These are phyloP conservation scores for Vitellaria paradoxa DNA, from an alignment of 179 eudicot species.

Conservation along the genomic window DNA sequence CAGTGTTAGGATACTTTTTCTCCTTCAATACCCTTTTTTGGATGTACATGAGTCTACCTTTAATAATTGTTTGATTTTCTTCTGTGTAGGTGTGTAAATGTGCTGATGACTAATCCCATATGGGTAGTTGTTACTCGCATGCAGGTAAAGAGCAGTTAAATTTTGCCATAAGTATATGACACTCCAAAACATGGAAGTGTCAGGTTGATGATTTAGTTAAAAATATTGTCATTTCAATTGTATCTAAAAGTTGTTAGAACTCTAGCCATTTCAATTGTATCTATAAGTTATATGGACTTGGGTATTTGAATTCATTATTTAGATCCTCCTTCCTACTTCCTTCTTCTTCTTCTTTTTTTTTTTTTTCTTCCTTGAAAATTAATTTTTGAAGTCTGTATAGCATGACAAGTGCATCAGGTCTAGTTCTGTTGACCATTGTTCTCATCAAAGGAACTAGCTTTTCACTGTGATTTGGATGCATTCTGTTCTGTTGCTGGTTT, in stretches of 20 bases:
- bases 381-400: neutral
- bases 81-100: slow-evolving; percentile 73
- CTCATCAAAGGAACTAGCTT: neutral
- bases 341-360: too few species aligned
- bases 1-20: neutral
- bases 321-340: neutral
- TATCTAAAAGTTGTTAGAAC: neutral
- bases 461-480: slow-evolving; percentile 1
- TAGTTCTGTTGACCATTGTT: neutral
- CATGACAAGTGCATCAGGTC: neutral
- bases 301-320: neutral
- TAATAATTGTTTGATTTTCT: neutral
- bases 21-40: neutral
- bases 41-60: neutral
- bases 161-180: slow-evolving; percentile 12
- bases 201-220: neutral
- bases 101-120: slow-evolving; percentile 95
- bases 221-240: neutral
- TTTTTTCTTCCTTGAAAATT: neutral
- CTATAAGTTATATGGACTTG: neutral
- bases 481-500: neutral
- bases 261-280: neutral
- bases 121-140: slow-evolving; percentile 97
- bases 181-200: slow-evolving; percentile 7
- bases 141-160: slow-evolving; percentile 58